phyloP scores from a whole-genome alignment of 2,329 filamentous ascomycete genomes.

The Bertia moriformis region DNA sequence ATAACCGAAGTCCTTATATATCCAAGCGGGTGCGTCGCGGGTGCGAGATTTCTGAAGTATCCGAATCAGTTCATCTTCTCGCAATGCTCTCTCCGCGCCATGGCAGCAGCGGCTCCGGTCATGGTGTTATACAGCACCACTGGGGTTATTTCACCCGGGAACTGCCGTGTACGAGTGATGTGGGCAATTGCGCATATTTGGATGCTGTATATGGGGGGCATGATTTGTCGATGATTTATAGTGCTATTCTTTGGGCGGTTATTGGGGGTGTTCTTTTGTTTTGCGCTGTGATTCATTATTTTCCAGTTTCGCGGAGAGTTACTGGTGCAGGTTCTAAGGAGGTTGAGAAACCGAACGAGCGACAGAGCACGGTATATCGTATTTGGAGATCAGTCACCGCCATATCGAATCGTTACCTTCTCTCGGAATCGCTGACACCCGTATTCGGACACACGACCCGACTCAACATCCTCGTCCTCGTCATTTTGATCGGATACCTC shows the following conservation, averaged over 20 bases:
- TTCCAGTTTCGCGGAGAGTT: no score
- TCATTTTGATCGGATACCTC: slow-evolving; percentile 44
- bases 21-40: no score
- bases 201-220: slow-evolving; percentile 37
- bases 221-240: slow-evolving; percentile 37
- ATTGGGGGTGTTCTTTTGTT: slow-evolving; percentile 29
- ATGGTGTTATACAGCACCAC: slow-evolving; percentile 14
- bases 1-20: no score
- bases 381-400: slow-evolving; percentile 22
- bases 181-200: slow-evolving; percentile 36
- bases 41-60: no score
- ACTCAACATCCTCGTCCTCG: slow-evolving; percentile 49
- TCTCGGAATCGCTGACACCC: slow-evolving; percentile 39
- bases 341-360: neutral
- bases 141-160: slow-evolving; percentile 36
- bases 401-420: slow-evolving; percentile 32
- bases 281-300: slow-evolving; percentile 21
- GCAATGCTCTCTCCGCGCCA: no score
- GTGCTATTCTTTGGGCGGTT: slow-evolving; percentile 38
- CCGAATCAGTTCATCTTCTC: no score
- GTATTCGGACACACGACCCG: slow-evolving; percentile 57
- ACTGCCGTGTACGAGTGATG: slow-evolving; percentile 35
- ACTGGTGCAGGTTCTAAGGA: slow-evolving; percentile 2
- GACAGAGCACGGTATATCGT: slow-evolving; percentile 6
- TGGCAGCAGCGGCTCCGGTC: no score